These are phyloP conservation scores for Tarenaya hassleriana DNA, from an alignment of 345 rosid genomes.

Conservation along the genomic window DNA sequence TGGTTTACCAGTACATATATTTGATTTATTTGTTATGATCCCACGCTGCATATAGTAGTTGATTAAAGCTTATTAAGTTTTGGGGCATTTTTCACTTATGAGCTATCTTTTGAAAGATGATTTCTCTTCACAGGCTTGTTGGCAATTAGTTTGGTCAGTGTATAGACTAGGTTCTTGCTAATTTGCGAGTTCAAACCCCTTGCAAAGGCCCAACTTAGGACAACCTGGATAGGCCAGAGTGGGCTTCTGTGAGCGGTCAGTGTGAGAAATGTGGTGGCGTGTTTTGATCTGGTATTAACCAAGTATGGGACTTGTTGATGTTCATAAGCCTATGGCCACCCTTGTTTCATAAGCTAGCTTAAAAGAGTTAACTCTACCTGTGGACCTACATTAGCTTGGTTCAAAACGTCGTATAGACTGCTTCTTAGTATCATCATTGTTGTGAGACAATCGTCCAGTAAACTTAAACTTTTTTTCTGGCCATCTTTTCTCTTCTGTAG, in stretches of 20 bases:
- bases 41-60: too few species aligned
- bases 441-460: slow-evolving; percentile 14
- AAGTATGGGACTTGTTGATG: slow-evolving; percentile 1
- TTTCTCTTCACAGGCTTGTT: slow-evolving; percentile 17
- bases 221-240: slow-evolving; percentile 18
- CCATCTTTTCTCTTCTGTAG: slow-evolving; percentile 30
- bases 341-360: slow-evolving; percentile 14
- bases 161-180: slow-evolving; percentile 7
- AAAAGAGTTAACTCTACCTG: slow-evolving; percentile 3
- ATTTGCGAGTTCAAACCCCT: slow-evolving; percentile 1
- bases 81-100: too few species aligned
- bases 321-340: not conserved
- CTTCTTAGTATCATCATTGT: slow-evolving; percentile 7
- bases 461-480: slow-evolving; percentile 8
- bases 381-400: too few species aligned
- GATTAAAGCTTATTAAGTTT: too few species aligned
- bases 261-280: too few species aligned
- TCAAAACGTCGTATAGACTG: slow-evolving; percentile 13
- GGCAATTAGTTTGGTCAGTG: slow-evolving; percentile 12
- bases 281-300: slow-evolving; percentile 19
- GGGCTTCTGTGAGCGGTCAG: slow-evolving; percentile 11
- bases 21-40: too few species aligned
- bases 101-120: too few species aligned
- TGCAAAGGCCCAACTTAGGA: slow-evolving; percentile 10
- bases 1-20: not conserved